phyloP scores from a whole-genome alignment of 768 basidiomycete species.

The Collybiopsis luxurians region DNA sequence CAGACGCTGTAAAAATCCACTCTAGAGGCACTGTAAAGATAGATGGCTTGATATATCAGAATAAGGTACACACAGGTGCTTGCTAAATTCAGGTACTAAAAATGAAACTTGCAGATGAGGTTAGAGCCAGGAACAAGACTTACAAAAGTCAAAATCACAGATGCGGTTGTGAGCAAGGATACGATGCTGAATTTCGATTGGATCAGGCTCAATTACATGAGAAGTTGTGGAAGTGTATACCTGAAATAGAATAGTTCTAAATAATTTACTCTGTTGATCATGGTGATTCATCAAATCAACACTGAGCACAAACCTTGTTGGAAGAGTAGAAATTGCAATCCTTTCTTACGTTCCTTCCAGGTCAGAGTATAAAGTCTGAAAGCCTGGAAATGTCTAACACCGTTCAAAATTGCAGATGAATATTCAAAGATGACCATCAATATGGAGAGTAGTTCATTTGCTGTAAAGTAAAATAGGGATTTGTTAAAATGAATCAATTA shows the following conservation, averaged over 20 bases:
- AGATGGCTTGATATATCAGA: no score
- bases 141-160: constrained; percentile 6
- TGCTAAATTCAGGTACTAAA: constrained; percentile 8
- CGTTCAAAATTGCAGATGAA: constrained; percentile 13
- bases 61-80: constrained; percentile 15
- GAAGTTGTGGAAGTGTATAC: neutral
- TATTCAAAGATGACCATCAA: constrained; percentile 18
- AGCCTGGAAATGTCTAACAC: constrained; percentile 16
- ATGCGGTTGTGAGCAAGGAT: constrained; percentile 3
- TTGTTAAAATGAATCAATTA: no score
- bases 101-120: no score
- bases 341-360: constrained; percentile 5
- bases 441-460: constrained; percentile 15
- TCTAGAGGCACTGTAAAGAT: no score
- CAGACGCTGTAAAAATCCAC: constrained; percentile 26
- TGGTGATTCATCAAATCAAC: no score
- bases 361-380: constrained; percentile 4
- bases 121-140: neutral
- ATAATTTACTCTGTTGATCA: no score
- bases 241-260: constrained; percentile 4
- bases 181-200: neutral
- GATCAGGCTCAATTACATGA: neutral
- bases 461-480: constrained; percentile 6
- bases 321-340: constrained; percentile 3
- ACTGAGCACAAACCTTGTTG: neutral